phyloP scores from a whole-genome alignment of 176 grass and related monocot genomes.

The Oryza longistaminata region DNA sequence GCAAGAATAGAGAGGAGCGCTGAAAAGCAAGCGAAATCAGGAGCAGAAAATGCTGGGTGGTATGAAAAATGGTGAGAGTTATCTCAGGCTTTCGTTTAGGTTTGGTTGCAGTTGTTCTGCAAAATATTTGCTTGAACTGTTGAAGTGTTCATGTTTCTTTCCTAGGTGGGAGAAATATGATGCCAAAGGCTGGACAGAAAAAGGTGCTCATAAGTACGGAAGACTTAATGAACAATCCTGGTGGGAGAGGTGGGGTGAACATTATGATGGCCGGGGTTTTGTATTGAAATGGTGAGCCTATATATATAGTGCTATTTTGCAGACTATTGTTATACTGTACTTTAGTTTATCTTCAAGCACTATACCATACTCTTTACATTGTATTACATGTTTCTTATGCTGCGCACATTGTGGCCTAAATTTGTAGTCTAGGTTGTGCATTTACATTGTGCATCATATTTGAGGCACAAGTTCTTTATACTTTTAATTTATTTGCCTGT shows the following conservation, averaged over 20 bases:
- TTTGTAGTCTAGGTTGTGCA: background rate
- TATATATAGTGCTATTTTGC: conserved; percentile 10
- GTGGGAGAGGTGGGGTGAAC: conserved; percentile 99
- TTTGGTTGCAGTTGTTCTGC: conserved; percentile 20
- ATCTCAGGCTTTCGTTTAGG: conserved; percentile 10
- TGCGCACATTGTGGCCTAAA: background rate
- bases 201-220: conserved; percentile 98
- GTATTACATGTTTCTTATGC: background rate
- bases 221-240: conserved; percentile 92
- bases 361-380: background rate
- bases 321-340: background rate
- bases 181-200: conserved; percentile 97
- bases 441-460: background rate
- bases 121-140: conserved; percentile 11
- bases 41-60: conserved; percentile 89
- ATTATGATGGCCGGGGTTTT: conserved; percentile 88
- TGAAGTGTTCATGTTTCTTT: conserved; percentile 2
- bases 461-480: background rate
- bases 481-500: background rate
- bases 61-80: conserved; percentile 93
- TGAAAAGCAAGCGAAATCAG: conserved; percentile 95
- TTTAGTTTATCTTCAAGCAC: background rate
- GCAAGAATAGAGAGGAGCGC: conserved; percentile 95
- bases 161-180: conserved; percentile 99
- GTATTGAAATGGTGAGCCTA: conserved; percentile 88